Evolutionary conservation across 2,329 filamentous ascomycete species (phyloP).

Genomic region (Capronia americana): DNA sequence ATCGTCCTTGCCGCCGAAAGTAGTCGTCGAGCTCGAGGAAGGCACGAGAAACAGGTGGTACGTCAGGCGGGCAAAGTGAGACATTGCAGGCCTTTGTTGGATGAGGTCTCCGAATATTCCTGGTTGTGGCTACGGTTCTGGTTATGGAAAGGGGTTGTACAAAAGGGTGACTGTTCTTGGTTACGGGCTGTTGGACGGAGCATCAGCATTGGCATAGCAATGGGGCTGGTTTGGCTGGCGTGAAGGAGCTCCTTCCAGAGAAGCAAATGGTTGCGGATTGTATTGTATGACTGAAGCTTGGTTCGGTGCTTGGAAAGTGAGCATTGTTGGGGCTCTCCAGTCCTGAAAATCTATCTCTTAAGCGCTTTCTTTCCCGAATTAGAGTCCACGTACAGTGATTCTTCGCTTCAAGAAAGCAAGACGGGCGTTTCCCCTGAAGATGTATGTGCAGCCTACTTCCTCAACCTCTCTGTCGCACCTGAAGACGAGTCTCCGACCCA

Average conservation of each 20-base stretch:
- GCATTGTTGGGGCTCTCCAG: neutral
- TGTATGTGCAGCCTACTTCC: neutral
- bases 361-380: neutral
- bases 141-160: neutral
- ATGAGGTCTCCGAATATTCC: neutral
- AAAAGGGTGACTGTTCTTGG: neutral
- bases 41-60: slow-evolving; percentile 32
- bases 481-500: neutral
- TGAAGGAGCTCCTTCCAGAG: neutral
- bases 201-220: neutral
- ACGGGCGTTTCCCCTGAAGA: neutral
- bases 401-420: neutral
- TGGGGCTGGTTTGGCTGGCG: neutral
- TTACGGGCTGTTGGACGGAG: neutral
- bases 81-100: neutral
- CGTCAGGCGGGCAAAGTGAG: slow-evolving; percentile 30
- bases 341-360: slow-evolving; percentile 3
- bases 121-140: neutral
- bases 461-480: neutral
- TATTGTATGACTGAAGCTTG: neutral
- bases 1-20: slow-evolving; percentile 18
- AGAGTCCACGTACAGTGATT: neutral
- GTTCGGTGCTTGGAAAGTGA: neutral
- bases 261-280: neutral
- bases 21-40: slow-evolving; percentile 34